Evolutionary conservation across 2,329 filamentous ascomycete species (phyloP), one percentile per base, ranked within the genome.

Genomic region (Pseudogymnoascus sp.): DNA sequence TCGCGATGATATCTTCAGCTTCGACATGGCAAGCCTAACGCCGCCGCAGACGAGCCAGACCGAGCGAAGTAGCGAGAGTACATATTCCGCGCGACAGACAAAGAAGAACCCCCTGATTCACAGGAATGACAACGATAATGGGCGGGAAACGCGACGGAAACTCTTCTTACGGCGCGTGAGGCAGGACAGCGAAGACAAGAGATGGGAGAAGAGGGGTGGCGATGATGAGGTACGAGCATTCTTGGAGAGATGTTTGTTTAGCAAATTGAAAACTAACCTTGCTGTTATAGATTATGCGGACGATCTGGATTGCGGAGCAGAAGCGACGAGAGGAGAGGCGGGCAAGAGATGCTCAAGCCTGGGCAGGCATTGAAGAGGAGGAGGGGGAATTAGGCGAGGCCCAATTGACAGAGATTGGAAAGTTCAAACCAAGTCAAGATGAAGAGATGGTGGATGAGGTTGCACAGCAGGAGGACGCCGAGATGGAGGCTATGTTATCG

Each of bases 111-210:
- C 87, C 0, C 69, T 88, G 6, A 75, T 86, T 17, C 82, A 83
- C 67, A 82, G 77, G 65, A 80, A 84, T 61, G 77, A 60, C 9
- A 65, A 67, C 13, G 83, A 91, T 71, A 84, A 83, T 17, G 79
- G 80, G 0, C 83, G 86, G 63, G 86, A 90, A 71, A 79, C 82
- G 62, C 78, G 90, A 64, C 79, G 89, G 57, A 82, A 83, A 33
- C 77, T 88, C 63, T 93, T 93, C 69, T 76, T 93, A 65, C 84
- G 86, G 71, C 88, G 81, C 61, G 85, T 89, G 17, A 79, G 84
- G 64, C 81, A 85, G 69, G 80, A 83, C 42, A 77, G 80, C 2
- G 84, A 88, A 44, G 83, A 89, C 28, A 81, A 78, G 69, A 76
- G 77, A 21, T 88, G 85, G 80, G 79, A 83, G 69, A 78, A 81